Evolutionary conservation across 495 filamentous ascomycete genomes (phyloP).

Genomic region (Tuber indicum): DNA sequence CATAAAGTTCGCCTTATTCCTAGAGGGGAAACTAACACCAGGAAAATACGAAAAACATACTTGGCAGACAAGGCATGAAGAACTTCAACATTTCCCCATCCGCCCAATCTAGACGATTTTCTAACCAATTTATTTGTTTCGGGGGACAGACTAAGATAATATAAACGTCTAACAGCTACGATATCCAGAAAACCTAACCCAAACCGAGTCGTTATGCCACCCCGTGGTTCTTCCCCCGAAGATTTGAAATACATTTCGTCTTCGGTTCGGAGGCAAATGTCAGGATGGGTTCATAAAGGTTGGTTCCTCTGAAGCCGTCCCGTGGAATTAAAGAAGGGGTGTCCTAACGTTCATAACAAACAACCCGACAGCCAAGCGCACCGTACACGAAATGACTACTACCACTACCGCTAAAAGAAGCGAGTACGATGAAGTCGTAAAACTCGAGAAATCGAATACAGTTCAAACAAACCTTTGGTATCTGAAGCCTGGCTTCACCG

Average conservation of each 20-base stretch:
- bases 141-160: not conserved
- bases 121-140: not conserved
- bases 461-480: not conserved
- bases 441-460: not conserved
- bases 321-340: not conserved
- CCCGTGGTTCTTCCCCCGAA: not conserved
- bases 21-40: not conserved
- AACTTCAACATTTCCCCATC: not conserved
- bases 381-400: not conserved
- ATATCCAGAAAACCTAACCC: not conserved
- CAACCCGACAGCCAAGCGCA: not conserved
- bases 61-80: not conserved
- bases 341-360: not conserved
- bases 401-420: not conserved
- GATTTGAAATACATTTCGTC: not conserved
- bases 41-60: not conserved
- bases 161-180: not conserved
- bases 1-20: not conserved
- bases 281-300: not conserved
- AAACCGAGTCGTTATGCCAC: not conserved
- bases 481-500: not conserved
- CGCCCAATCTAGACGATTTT: not conserved
- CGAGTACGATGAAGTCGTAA: not conserved
- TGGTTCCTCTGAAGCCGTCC: not conserved
- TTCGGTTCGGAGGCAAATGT: not conserved